Evolutionary conservation across 1,284 basidiomycete genomes (phyloP).

Genomic region (Austroboletus rostrupii): DNA sequence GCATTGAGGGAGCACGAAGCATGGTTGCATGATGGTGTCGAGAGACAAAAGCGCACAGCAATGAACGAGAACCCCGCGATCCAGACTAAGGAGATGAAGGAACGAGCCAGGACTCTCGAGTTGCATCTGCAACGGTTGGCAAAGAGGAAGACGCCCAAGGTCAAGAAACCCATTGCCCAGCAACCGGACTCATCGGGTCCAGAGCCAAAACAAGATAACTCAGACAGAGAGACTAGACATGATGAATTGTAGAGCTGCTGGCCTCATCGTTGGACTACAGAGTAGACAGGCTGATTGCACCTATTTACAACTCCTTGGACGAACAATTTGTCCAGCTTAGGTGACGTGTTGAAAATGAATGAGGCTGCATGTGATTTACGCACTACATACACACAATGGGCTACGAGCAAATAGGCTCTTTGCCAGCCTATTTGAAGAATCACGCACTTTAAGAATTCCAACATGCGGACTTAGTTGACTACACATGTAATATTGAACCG

Average conservation of each 20-base stretch:
- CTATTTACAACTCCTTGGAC: too few relatives aligned
- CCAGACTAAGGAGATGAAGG: constrained; percentile 77
- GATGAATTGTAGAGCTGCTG: constrained; percentile 26
- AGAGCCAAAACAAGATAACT: constrained; percentile 16
- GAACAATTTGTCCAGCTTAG: too few relatives aligned
- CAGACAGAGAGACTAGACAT: constrained; percentile 21
- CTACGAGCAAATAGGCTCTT: not conserved
- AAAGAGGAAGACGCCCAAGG: constrained; percentile 60
- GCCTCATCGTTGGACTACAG: not conserved
- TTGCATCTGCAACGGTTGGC: constrained; percentile 64
- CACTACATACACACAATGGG: not conserved
- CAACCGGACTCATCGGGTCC: constrained; percentile 13
- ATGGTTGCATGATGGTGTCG: constrained; percentile 78
- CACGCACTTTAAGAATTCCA: too few relatives aligned
- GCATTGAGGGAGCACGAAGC: constrained; percentile 71
- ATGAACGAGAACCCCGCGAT: constrained; percentile 80
- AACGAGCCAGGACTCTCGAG: constrained; percentile 76
- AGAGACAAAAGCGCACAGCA: constrained; percentile 73
- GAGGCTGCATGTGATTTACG: not conserved
- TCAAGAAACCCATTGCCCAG: constrained; percentile 37
- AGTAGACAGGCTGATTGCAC: too few relatives aligned
- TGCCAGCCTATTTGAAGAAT: not conserved
- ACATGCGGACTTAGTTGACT: too few relatives aligned
- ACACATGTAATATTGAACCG: too few relatives aligned
- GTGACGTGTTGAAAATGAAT: not conserved